Base-by-base conservation (phyloP, 495 filamentous ascomycete species). In the Friedmanniomyces endolithicus region DNA sequence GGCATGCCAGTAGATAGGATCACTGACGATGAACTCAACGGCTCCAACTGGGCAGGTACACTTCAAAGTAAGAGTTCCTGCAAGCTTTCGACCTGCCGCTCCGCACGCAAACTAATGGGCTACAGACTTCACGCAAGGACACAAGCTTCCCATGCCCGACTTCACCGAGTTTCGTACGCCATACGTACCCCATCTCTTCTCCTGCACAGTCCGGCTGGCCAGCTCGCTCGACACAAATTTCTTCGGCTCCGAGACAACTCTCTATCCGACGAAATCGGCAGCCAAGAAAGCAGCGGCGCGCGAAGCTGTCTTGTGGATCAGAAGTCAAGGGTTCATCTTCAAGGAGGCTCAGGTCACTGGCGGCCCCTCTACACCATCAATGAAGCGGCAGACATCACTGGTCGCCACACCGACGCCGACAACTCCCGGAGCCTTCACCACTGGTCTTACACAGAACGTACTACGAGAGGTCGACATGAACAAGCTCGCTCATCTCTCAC, bases 261-360 rank as follows among this genome's bases (percentile, higher is more conserved):
- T 43, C 20, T 62, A 57, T 54, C 1, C 40, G 16, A 52, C 48
- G 19, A 67, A 67, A 33, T 59, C 62, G 52, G 57, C 43, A 7
- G 67, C 67, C 0, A 57, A 55, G 14, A 50, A 50, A 22, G 37
- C 50, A 46, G 67, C 67, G 11, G 67, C 67, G 7, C 25, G 40
- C 16, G 57, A 57, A 33, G 67, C 63, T 8, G 54, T 69, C 34
- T 45, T 62, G 12, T 62, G 62, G 62, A 56, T 64, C 29, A 49
- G 66, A 45, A 56, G 46, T 12, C 20, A 52, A 24, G 62, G 62
- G 12, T 1, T 33, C 8, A 49, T 67, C 49, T 11, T 44, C 25
- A 23, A n/a, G 11, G 41, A 47, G 2, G 14, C 41, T 1, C 16
- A 24, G 24, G 29, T 44, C 34, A 47, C 27, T 23, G 20, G 25